Evolutionary conservation across 2,329 filamentous ascomycete species (phyloP).

Genomic region (Fusarium sp.): DNA sequence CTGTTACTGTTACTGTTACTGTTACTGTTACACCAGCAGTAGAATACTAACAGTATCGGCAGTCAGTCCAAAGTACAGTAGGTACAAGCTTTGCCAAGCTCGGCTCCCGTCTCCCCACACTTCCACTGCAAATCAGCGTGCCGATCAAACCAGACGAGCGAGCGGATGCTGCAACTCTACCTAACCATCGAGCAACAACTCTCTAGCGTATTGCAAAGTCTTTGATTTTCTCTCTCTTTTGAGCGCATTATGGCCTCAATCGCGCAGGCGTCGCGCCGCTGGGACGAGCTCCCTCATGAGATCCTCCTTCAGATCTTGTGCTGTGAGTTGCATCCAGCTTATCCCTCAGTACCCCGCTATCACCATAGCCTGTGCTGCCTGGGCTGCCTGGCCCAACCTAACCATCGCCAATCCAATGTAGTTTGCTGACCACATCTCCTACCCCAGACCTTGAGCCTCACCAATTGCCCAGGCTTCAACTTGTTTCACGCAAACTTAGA

Average conservation of each 20-base stretch:
- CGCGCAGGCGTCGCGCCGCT: conserved; percentile 42
- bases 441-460: conserved; percentile 55
- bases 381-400: background rate
- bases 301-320: conserved; percentile 74
- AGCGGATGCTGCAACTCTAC: conserved; percentile 4
- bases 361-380: conserved; percentile 1
- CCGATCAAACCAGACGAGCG: conserved; percentile 6
- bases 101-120: conserved; percentile 17
- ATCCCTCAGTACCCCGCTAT: conserved; percentile 43
- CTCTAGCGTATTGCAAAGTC: background rate
- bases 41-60: conserved; percentile 1
- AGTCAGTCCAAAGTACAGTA: background rate
- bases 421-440: conserved; percentile 39
- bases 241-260: conserved; percentile 48
- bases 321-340: conserved; percentile 62
- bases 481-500: conserved; percentile 76
- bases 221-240: background rate
- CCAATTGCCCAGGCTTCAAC: conserved; percentile 74
- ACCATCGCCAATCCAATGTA: background rate
- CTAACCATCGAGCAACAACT: conserved; percentile 3
- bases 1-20: conserved; percentile 2
- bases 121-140: conserved; percentile 25
- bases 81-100: conserved; percentile 36
- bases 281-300: conserved; percentile 73
- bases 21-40: conserved; percentile 9